phyloP scores from a whole-genome alignment of 2,329 filamentous ascomycete species.

The Nemania sp. region DNA sequence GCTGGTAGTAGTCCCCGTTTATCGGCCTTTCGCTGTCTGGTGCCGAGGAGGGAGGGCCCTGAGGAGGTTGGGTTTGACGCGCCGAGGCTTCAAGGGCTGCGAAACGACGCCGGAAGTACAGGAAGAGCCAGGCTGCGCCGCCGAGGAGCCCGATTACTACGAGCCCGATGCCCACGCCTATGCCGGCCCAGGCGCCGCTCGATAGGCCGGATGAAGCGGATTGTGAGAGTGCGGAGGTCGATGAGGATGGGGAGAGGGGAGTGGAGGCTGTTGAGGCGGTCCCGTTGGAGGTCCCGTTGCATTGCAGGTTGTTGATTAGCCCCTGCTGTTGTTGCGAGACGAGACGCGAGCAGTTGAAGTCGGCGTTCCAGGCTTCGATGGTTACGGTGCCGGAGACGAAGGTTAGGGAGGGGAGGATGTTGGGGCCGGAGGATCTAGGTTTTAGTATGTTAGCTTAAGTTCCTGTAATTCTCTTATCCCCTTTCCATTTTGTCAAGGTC shows the following conservation, averaged over 20 bases:
- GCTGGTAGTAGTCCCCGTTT: neutral
- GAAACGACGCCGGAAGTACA: constrained; percentile 15
- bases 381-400: constrained; percentile 14
- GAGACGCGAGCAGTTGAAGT: constrained; percentile 23
- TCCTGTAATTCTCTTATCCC: neutral
- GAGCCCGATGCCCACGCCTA: neutral
- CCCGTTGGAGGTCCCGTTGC: constrained; percentile 19
- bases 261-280: neutral
- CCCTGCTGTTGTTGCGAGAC: constrained; percentile 24
- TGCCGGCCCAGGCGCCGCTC: neutral
- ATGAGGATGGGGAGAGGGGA: neutral
- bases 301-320: constrained; percentile 19
- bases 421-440: constrained; percentile 22
- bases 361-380: constrained; percentile 17
- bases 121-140: constrained; percentile 1
- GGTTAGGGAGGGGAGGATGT: constrained; percentile 25
- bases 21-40: neutral
- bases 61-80: no score
- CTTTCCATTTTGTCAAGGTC: neutral
- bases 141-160: neutral
- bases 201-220: constrained; percentile 5
- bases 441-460: neutral
- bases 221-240: neutral
- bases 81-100: constrained; percentile 11
- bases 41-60: neutral